Conservation (phyloP, 2,329 filamentous ascomycete species). For the Pseudogymnoascus destructans region DNA sequence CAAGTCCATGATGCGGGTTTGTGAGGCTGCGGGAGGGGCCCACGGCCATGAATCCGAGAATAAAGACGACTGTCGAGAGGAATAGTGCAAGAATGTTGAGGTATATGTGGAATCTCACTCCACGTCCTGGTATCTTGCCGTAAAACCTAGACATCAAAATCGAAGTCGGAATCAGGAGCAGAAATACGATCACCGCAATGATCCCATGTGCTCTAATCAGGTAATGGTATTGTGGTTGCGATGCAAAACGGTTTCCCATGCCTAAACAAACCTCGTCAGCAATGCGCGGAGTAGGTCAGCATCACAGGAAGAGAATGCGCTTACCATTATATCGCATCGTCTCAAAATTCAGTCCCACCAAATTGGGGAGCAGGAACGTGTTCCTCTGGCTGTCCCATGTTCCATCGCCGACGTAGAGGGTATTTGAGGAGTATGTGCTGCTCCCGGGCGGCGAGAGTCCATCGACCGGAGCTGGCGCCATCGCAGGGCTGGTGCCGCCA, state of each 20-base stretch:
- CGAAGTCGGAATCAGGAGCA: constrained; percentile 59
- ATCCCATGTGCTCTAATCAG: constrained; percentile 61
- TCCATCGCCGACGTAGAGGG: constrained; percentile 66
- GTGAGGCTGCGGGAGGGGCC: constrained; percentile 57
- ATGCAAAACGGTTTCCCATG: constrained; percentile 70
- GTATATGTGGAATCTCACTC: constrained; percentile 59
- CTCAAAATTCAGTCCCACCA: constrained; percentile 63
- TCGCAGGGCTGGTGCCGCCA: constrained; percentile 5
- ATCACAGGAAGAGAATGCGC: constrained; percentile 14
- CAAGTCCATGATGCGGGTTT: constrained; percentile 78
- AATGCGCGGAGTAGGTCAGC: not conserved
- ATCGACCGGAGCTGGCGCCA: constrained; percentile 18
- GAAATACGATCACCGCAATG: constrained; percentile 59
- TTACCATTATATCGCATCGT: constrained; percentile 77
- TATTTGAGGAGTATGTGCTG: constrained; percentile 59
- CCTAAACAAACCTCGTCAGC: constrained; percentile 32
- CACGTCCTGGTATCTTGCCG: constrained; percentile 44
- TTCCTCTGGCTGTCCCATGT: constrained; percentile 73
- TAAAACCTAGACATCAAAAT: constrained; percentile 64
- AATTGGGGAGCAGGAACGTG: constrained; percentile 64
- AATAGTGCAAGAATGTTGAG: constrained; percentile 57
- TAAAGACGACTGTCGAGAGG: constrained; percentile 57
- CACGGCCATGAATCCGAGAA: constrained; percentile 67
- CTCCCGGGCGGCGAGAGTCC: constrained; percentile 45
- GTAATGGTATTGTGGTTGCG: constrained; percentile 54